These are phyloP conservation scores for Yamadazyma kitorensis DNA, from an alignment of 805 yeast species.

Conservation along the genomic window DNA sequence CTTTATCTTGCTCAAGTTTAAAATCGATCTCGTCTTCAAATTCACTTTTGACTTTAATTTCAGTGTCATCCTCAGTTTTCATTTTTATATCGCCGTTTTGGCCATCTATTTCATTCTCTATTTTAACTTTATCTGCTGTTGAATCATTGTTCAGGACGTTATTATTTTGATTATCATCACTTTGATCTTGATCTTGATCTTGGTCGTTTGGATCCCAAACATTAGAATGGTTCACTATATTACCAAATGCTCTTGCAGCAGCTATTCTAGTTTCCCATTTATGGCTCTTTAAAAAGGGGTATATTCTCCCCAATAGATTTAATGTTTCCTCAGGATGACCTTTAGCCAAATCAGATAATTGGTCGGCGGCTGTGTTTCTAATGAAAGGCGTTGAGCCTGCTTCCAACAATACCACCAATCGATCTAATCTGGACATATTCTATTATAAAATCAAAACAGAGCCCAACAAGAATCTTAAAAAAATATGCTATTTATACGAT, in stretches of 20 bases:
- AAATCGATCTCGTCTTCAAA: constrained; percentile 21
- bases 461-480: too few species aligned
- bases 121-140: constrained; percentile 22
- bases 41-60: constrained; percentile 14
- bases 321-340: constrained; percentile 92
- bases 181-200: constrained; percentile 5
- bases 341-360: constrained; percentile 88
- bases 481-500: too few species aligned
- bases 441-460: too few species aligned
- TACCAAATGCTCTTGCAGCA: constrained; percentile 93
- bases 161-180: not conserved
- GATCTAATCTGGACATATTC: constrained; percentile 49
- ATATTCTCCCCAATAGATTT: constrained; percentile 79
- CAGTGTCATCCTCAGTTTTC: constrained; percentile 1
- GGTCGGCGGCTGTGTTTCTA: constrained; percentile 96
- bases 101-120: constrained; percentile 19
- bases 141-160: not conserved
- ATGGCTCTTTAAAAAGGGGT: constrained; percentile 76
- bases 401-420: constrained; percentile 65
- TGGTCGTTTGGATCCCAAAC: constrained; percentile 80
- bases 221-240: constrained; percentile 75
- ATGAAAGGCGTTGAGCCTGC: constrained; percentile 94
- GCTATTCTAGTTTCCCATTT: constrained; percentile 97
- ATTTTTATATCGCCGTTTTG: constrained; percentile 10
- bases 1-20: constrained; percentile 42